Conservation (phyloP, 768 basidiomycete genomes). For the Leccinum longicurvipes region DNA sequence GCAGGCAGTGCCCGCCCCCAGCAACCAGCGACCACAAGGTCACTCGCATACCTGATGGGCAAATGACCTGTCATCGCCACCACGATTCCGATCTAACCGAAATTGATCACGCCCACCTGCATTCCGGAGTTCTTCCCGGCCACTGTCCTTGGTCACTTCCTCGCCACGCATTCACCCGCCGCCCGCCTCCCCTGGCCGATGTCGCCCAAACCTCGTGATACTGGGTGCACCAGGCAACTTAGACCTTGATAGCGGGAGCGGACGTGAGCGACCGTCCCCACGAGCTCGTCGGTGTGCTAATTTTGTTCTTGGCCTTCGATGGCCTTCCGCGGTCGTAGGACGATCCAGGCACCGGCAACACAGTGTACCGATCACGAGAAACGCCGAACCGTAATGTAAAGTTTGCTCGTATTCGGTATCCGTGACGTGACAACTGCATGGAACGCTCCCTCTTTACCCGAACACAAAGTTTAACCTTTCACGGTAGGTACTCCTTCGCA, state of each 20-base stretch:
- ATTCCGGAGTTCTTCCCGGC: slow-evolving; percentile 10
- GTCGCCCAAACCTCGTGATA: not conserved
- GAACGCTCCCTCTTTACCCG: slow-evolving; percentile 1
- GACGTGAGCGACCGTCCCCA: not conserved
- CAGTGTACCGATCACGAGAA: slow-evolving; percentile 18
- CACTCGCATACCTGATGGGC: slow-evolving; percentile 12
- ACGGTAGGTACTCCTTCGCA: slow-evolving; percentile 9
- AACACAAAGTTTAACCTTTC: slow-evolving; percentile 7
- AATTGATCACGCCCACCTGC: slow-evolving; percentile 20
- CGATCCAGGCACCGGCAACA: slow-evolving; percentile 29
- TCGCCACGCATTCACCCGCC: not conserved
- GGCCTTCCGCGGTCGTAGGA: slow-evolving; percentile 31
- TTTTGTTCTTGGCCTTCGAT: slow-evolving; percentile 19
- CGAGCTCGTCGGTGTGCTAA: slow-evolving; percentile 2
- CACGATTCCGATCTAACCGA: slow-evolving; percentile 31
- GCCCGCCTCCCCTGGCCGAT: not conserved
- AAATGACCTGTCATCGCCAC: slow-evolving; percentile 21
- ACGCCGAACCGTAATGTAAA: slow-evolving; percentile 23
- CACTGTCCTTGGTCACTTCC: not conserved
- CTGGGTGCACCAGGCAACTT: not conserved
- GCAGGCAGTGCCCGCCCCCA: not conserved
- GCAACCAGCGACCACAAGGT: not conserved
- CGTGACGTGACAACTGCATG: slow-evolving; percentile 21
- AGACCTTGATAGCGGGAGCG: not conserved
- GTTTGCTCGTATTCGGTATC: slow-evolving; percentile 13